phyloP scores from a whole-genome alignment of 257 asterid species.

The Rehmannia glutinosa region DNA sequence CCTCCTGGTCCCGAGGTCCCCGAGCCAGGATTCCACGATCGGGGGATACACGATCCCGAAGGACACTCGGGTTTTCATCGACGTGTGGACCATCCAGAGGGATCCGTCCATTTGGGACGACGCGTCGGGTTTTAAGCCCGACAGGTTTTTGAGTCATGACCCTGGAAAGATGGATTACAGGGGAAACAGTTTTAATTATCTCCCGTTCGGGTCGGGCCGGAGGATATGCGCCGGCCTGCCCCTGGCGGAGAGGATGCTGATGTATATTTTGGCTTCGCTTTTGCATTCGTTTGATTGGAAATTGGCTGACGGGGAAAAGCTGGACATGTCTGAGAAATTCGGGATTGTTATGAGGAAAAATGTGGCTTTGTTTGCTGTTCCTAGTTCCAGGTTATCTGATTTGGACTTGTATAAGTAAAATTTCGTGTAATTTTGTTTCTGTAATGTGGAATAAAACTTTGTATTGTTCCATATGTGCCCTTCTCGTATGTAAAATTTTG shows the following conservation, averaged over 20 bases:
- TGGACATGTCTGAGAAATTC: background rate
- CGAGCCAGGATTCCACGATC: background rate
- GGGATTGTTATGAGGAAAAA: conserved; percentile 6
- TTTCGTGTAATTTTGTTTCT: too few relatives aligned
- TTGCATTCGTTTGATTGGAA: conserved; percentile 16
- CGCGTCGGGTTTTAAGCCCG: conserved; percentile 8
- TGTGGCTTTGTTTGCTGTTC: background rate
- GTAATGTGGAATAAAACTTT: too few relatives aligned
- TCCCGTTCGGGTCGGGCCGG: conserved; percentile 23
- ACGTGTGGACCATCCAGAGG: background rate
- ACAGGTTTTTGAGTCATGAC: conserved; percentile 4
- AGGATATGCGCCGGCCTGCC: conserved; percentile 16
- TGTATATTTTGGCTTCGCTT: conserved; percentile 3
- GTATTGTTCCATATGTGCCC: too few relatives aligned
- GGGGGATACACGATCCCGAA: conserved; percentile 13
- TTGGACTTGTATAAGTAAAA: too few relatives aligned
- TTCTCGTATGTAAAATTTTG: too few relatives aligned
- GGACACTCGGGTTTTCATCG: background rate
- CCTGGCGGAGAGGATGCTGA: conserved; percentile 3
- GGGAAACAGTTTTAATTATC: conserved; percentile 3
- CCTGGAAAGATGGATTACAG: background rate
- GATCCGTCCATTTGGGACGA: conserved; percentile 13
- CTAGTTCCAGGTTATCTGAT: background rate
- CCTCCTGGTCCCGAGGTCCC: background rate
- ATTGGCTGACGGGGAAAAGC: background rate